Percentiles rank a stretch among this genome's conserved stretches.
Evolutionary conservation across 176 grass and related monocot species (phyloP).

Genomic region (Melocanna baccifera): DNA sequence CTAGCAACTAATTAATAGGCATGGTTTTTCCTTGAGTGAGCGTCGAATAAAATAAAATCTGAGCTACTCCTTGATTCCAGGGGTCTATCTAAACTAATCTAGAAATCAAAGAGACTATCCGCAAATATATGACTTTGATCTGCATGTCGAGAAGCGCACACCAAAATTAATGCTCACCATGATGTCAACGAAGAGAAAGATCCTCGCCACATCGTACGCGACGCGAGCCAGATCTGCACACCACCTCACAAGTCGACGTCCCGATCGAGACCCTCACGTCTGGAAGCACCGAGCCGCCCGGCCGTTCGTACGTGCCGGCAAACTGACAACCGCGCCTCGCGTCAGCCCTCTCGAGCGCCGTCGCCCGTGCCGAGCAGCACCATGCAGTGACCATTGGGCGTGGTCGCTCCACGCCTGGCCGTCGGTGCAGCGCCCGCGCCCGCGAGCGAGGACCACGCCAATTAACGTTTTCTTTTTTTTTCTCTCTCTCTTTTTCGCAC

Average conservation of each 20-base stretch:
- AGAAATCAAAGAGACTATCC: neutral
- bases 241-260: neutral
- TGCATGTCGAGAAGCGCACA: neutral
- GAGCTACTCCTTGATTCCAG: neutral
- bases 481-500: neutral
- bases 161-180: neutral
- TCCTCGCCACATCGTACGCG: neutral
- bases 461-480: neutral
- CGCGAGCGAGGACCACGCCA: neutral
- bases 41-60: neutral
- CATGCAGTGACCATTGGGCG: neutral
- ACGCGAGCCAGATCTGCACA: neutral
- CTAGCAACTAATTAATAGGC: neutral
- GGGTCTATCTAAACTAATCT: neutral
- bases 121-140: neutral
- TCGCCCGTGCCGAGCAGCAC: neutral
- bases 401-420: neutral
- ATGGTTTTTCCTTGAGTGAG: neutral
- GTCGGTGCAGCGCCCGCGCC: too few species aligned
- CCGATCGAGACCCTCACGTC: neutral
- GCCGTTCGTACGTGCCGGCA: neutral
- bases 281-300: neutral
- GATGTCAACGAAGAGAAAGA: neutral
- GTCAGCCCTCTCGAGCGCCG: neutral
- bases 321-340: neutral